Evolutionary conservation across 495 filamentous ascomycete genomes (phyloP), one percentile per base, ranked within the genome.

Genomic region (Choiromyces venosus): DNA sequence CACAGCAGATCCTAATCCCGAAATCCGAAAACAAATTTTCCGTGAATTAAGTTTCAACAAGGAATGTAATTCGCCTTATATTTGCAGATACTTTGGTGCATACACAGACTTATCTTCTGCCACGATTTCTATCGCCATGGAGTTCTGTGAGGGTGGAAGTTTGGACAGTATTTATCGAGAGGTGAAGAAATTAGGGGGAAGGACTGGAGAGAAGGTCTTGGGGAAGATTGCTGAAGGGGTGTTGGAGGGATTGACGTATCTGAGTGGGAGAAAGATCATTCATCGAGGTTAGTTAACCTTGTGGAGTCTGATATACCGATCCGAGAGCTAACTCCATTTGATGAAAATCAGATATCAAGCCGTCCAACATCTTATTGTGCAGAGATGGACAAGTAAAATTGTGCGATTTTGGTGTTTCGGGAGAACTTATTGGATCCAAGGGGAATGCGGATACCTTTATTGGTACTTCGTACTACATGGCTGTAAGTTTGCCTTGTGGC

Each of bases 401-500:
- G 12, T 99, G 95, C 84, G 95, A 99, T 83, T 99, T 99, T 78
- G 95, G 95, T 77, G 95, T 99, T 71, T 94, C 91, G 70, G 95
- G 95, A 73, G 96, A 98, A 84, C 97, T 97, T 82, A 79, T 81
- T 39, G 95, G 95, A 74, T 98, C 95, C 69, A 97, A 97, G 82
- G 95, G 95, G 39, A 96, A 97, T 81, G 95, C 95, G 74, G 97
- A 97, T 83, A 99, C 95, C 6, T 99, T 98, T 81, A 99, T 99
- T 81, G 95, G 95, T 36, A 99, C 95, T 42, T 96, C 92, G 29
- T 98, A 98, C 83, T 99, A 99, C 85, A 99, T 99, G 95, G 96
- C 95, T 70, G 79, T 81, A 81, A 36, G 79, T 69, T 74, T 67
- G 38, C 68, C 40, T 64, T 65, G 21, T 67, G 29, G 72, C 67